Base-by-base conservation (phyloP, 2,329 filamentous ascomycete genomes). In the Torrubiella hemipterigena region DNA sequence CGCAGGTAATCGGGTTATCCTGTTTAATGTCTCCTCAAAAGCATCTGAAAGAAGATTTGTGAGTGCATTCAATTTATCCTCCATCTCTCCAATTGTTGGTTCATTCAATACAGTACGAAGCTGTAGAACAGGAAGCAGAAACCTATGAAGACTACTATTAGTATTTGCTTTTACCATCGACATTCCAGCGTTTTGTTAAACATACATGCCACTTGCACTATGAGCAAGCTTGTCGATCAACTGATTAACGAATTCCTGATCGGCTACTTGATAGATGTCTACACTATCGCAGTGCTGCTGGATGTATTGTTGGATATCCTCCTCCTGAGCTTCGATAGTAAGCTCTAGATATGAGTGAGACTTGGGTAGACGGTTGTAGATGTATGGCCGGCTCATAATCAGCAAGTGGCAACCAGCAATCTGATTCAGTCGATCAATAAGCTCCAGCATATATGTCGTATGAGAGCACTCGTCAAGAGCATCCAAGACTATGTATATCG, bases 121-220 rank as follows among this genome's bases (percentile, higher is more conserved):
- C 28, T 52, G 50, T n/a, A 53, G 40, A 4, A 46, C 47, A 5
- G 49, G 45, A 6, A 53, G 39, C 12, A 53, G 36, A 31, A 44
- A 46, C 42, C 44, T 47, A 24, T 9, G 10, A 16, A 10, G 13
- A 7, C 22, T 7, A 13, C 7, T n/a, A 17, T 17, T 7, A 15
- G 26, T 8, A 28, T 17, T 28, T n/a, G 7, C 15, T 7, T 28
- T 13, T 7, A 7, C n/a, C 10, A 9, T 29, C 11, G 36, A 31
- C 9, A 30, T 23, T n/a, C n/a, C n/a, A n/a, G n/a, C n/a, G n/a
- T n/a, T n/a, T n/a, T n/a, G n/a, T n/a, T 6, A 16, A 14, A 33
- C 37, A 31, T 43, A 53, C 44, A 51, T 46, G 27, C 45, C 43
- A 16, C 44, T 38, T n/a, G 48, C 43, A 23, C 32, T 44, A 9